Base-by-base conservation (phyloP, 1,284 basidiomycete genomes). In the Sporisorium exsertum region DNA sequence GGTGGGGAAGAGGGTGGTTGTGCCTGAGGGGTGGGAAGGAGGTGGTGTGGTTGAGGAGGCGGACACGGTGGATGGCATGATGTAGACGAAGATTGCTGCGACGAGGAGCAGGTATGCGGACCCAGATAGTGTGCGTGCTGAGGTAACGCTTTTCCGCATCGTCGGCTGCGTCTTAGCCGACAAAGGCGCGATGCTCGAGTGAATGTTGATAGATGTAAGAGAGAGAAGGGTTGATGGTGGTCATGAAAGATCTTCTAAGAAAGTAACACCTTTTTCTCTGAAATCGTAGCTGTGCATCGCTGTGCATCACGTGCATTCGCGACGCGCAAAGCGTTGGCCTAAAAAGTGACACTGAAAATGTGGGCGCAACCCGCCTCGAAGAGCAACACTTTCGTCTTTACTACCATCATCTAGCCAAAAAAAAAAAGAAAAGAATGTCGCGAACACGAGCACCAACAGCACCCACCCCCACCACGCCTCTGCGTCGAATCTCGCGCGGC, bases 401-500 rank as follows among this genome's bases (percentile, higher is more conserved):
- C 40, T 58, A 50, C n/a, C 54, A n/a, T 47, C 32, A 13, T 24
- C 42, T 32, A 32, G 12, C 46, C n/a, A n/a, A n/a, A n/a, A n/a
- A n/a, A n/a, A n/a, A n/a, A n/a, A n/a, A n/a, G n/a, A n/a, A 56
- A 16, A 33, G 10, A 32, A 72, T 72, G 69, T 72, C 69, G 26
- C 63, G 69, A 46, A 35, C 63, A 55, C 50, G 64, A 42, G 32
- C 52, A 37, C 55, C 64, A n/a, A 52, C 63, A 22, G 60, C 24
- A 15, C 53, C 72, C 10, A 70, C 77, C 37, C 86, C 86, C 13
- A 80, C 78, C 55, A 94, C 93, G 12, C 95, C 95, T 5, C 90
- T 97, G 20, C 90, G 92, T 46, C 91, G 95, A 63, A 90, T 97
- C 71, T 96, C 94, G 0, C 93, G 95, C 74, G 93, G 94, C 55